Evolutionary conservation across 192 early-diverging fungal genomes (phyloP), one percentile per base, ranked within the genome.

Genomic region (Umbelopsis vinacea): DNA sequence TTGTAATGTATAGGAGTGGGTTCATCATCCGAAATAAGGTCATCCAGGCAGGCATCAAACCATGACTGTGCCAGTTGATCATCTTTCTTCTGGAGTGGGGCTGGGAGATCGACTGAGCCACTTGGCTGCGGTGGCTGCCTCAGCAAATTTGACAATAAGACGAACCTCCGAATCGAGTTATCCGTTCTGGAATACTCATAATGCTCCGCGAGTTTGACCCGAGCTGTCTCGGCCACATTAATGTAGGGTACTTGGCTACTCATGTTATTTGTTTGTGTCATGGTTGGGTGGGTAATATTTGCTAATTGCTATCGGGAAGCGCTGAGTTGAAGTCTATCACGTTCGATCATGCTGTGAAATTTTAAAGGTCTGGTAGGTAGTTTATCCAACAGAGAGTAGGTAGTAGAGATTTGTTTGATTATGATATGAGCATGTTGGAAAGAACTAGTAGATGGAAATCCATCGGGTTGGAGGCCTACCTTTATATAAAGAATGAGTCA

Each of bases 141-240:
- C 52, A 72, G 37, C 71, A 72, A 43, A 45, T 72, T 72, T 6
- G 57, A 45, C 43, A 72, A 46, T 1, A 72, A 46, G 2, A 72
- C 71, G 15, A 50, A 72, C 19, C 60, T 72, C 43, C 71, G 55
- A 50, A 72, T 72, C 11, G 71, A 60, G 14, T 66, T 35, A 72
- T 72, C 71, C 9, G 71, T 72, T n/a, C 71, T 40, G 6, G 71
- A 66, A 37, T n/a, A 63, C 22, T 72, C 57, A 66, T 66, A 46
- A 66, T 72, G 60, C 35, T 72, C 71, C 33, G 71, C 71, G 24
- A 72, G 60, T 24, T 72, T 72, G 33, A 35, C 60, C 33, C 46
- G 71, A 14, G 71, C 57, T 37, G 57, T 35, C 33, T 63, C 57
- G 57, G 57, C 57, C 15, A 63, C 57, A 37, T 63, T 26, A 5